These are phyloP conservation scores for Blastocystis sp. DNA, from an alignment of 352 stramenopile species.

Conservation along the genomic window DNA sequence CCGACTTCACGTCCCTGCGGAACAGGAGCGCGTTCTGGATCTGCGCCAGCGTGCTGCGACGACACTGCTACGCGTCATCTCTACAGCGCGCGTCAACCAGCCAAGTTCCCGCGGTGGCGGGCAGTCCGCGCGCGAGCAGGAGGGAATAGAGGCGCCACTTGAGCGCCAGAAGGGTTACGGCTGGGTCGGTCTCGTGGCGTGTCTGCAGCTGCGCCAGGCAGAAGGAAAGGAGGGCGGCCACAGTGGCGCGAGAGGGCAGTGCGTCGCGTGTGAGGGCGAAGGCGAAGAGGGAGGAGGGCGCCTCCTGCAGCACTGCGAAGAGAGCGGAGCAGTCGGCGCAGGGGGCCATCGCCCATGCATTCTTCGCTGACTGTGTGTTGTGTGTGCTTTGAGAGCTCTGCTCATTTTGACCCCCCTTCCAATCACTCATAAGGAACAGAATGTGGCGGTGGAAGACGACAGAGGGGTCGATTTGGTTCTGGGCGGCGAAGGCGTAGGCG, in stretches of 20 bases:
- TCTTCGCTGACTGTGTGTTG: too few species aligned
- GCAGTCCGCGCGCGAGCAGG: neutral
- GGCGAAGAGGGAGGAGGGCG: neutral
- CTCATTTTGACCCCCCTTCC: too few species aligned
- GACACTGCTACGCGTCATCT: neutral
- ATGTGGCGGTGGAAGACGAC: too few species aligned
- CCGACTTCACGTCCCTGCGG: neutral
- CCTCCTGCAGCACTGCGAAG: neutral
- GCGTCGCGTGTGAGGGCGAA: constrained; percentile 8
- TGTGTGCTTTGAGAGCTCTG: too few species aligned
- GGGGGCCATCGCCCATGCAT: too few species aligned
- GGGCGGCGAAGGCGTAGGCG: too few species aligned
- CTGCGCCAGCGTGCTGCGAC: neutral
- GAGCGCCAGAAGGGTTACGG: neutral
- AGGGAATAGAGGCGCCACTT: constrained; percentile 3
- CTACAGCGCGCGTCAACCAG: neutral
- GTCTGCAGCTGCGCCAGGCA: neutral
- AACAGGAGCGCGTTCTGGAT: constrained; percentile 8
- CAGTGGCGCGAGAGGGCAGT: constrained; percentile 13
- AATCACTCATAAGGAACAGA: too few species aligned
- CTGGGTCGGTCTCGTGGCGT: neutral
- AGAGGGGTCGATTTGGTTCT: too few species aligned
- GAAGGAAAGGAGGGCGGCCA: neutral
- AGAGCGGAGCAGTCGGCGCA: neutral
- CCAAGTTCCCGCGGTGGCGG: neutral